Percentiles rank a stretch among this genome's conserved stretches.
Conservation (phyloP, 2,329 filamentous ascomycete species). For the Reticulascus tulasneorum region DNA sequence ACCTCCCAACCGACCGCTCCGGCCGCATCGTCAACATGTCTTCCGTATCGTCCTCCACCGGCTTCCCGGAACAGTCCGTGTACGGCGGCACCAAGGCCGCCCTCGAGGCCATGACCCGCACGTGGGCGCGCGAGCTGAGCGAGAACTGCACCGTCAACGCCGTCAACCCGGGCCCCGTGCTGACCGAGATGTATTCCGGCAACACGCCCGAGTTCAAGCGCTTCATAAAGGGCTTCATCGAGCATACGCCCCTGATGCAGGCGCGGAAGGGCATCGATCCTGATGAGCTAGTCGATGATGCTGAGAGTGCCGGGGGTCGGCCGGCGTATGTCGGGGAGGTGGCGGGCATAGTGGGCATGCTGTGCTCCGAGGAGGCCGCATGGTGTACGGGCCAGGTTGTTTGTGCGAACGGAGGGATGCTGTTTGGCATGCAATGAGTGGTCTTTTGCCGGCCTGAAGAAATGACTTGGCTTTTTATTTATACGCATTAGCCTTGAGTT, state of each 20-base stretch:
- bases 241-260: slow-evolving; percentile 57
- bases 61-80: slow-evolving; percentile 51
- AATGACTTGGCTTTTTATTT: too few relatives aligned
- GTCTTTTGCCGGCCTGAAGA: too few relatives aligned
- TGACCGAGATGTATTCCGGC: slow-evolving; percentile 47
- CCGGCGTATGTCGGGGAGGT: slow-evolving; percentile 67
- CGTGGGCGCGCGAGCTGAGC: slow-evolving; percentile 54
- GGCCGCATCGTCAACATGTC: slow-evolving; percentile 53
- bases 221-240: slow-evolving; percentile 37
- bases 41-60: slow-evolving; percentile 49
- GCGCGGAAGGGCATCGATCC: slow-evolving; percentile 59
- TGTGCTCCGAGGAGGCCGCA: slow-evolving; percentile 65
- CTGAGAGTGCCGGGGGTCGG: slow-evolving; percentile 50
- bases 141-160: slow-evolving; percentile 52
- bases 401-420: slow-evolving; percentile 75
- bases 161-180: slow-evolving; percentile 54
- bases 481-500: too few relatives aligned
- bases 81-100: slow-evolving; percentile 58
- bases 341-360: slow-evolving; percentile 72
- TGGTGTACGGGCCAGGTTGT: slow-evolving; percentile 80
- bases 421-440: slow-evolving; percentile 26
- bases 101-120: slow-evolving; percentile 55
- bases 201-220: slow-evolving; percentile 39
- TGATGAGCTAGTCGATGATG: slow-evolving; percentile 56
- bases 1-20: slow-evolving; percentile 65